Evolutionary conservation across 2,329 filamentous ascomycete species (phyloP).

Genomic region (Davidsoniella eucalypti): DNA sequence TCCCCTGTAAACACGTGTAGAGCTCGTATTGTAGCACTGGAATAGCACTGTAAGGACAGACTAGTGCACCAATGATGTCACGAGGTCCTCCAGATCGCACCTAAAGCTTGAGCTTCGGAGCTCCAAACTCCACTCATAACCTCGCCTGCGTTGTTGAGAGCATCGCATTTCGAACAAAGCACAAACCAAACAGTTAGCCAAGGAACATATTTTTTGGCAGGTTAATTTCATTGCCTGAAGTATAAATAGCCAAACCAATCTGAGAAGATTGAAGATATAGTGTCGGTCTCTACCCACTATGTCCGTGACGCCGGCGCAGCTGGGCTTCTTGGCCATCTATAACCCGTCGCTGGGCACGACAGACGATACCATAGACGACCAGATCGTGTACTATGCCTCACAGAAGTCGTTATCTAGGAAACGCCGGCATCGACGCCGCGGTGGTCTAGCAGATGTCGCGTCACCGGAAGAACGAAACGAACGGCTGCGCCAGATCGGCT

Average conservation of each 20-base stretch:
- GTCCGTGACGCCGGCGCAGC: conserved; percentile 17
- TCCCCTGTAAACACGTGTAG: too few species aligned
- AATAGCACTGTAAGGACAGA: too few species aligned
- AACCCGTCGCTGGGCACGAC: conserved; percentile 61
- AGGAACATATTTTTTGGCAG: too few species aligned
- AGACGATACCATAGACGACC: conserved; percentile 47
- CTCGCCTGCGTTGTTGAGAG: background rate
- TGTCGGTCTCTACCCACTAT: background rate
- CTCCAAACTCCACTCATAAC: background rate
- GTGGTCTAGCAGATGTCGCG: conserved; percentile 17
- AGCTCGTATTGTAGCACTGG: too few species aligned
- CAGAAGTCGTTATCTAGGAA: conserved; percentile 26
- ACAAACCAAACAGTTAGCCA: too few species aligned
- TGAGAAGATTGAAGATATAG: too few species aligned
- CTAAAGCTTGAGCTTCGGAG: background rate
- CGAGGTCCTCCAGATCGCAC: background rate
- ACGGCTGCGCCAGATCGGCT: conserved; percentile 76
- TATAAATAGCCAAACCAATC: too few species aligned
- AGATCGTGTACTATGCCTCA: conserved; percentile 89
- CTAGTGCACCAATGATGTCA: conserved; percentile 5
- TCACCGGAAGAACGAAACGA: conserved; percentile 62
- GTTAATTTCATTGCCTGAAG: too few species aligned
- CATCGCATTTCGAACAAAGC: too few species aligned
- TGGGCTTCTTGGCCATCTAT: conserved; percentile 88
- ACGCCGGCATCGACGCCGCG: conserved; percentile 22